Evolutionary conservation across 306 rosid genomes (phyloP).

Genomic region (Carpinus fangiana): DNA sequence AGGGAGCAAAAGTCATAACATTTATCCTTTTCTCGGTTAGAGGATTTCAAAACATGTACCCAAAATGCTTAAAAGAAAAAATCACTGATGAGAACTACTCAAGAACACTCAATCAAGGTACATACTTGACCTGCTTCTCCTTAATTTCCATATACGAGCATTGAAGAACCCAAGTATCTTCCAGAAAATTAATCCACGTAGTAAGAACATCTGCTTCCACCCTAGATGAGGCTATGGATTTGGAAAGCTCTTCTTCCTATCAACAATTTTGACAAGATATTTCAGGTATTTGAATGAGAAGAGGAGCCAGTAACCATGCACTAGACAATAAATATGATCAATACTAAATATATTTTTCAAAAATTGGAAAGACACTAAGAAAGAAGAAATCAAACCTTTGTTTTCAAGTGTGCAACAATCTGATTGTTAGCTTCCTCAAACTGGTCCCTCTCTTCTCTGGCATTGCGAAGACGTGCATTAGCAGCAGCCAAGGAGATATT

Average conservation of each 20-base stretch:
- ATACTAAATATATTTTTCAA: conserved; percentile 12
- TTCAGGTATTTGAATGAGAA: conserved; percentile 25
- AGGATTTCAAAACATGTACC: conserved; percentile 4
- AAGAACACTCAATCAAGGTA: conserved; percentile 32
- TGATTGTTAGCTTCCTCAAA: conserved; percentile 95
- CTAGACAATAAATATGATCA: neutral
- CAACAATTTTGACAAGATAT: conserved; percentile 29
- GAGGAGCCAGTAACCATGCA: conserved; percentile 10
- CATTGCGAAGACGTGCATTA: conserved; percentile 76
- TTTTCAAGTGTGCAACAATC: conserved; percentile 80
- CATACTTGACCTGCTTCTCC: conserved; percentile 85
- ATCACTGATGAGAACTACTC: conserved; percentile 17
- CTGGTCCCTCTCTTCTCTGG: conserved; percentile 94
- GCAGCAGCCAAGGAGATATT: conserved; percentile 87
- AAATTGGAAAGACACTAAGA: conserved; percentile 3
- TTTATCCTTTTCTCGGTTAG: conserved; percentile 10
- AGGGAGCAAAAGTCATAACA: conserved; percentile 3
- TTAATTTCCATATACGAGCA: conserved; percentile 59
- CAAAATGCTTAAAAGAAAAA: conserved; percentile 8
- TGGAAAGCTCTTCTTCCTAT: conserved; percentile 87
- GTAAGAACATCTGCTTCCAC: conserved; percentile 77
- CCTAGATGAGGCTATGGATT: conserved; percentile 67
- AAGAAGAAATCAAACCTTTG: conserved; percentile 50
- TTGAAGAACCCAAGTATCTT: conserved; percentile 91
- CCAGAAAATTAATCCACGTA: conserved; percentile 93